Evolutionary conservation across 139 green algal species (phyloP).

Genomic region (Tetraselmis striata): DNA sequence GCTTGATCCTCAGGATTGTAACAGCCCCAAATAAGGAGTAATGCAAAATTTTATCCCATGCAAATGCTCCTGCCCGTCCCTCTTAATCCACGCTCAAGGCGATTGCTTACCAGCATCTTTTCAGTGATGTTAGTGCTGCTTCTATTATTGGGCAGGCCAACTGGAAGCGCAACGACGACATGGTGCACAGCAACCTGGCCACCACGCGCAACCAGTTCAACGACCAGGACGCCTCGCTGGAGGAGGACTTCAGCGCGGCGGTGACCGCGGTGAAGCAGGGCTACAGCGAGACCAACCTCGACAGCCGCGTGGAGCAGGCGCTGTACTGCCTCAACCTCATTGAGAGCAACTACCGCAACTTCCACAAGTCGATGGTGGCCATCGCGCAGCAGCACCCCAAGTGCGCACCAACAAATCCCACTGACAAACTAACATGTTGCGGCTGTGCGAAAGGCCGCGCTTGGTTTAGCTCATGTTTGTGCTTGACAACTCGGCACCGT

Average conservation of each 20-base stretch:
- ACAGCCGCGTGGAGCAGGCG: slow-evolving; percentile 26
- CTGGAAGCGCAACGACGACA: not conserved
- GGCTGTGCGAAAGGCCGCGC: too few relatives aligned
- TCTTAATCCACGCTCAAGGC: too few relatives aligned
- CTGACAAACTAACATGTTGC: too few relatives aligned
- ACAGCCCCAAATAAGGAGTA: too few relatives aligned
- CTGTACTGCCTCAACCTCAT: slow-evolving; percentile 28
- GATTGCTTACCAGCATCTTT: too few relatives aligned
- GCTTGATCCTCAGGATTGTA: slow-evolving; percentile 35
- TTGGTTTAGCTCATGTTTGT: too few relatives aligned
- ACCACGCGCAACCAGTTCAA: not conserved
- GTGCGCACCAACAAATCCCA: too few relatives aligned
- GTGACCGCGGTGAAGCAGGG: slow-evolving; percentile 39
- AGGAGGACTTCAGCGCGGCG: slow-evolving; percentile 19
- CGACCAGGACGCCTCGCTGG: slow-evolving; percentile 32
- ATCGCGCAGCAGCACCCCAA: slow-evolving; percentile 12
- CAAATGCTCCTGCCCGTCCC: too few relatives aligned
- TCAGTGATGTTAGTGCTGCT: too few relatives aligned
- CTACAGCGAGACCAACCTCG: slow-evolving; percentile 35
- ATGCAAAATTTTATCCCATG: too few relatives aligned
- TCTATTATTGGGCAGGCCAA: not conserved
- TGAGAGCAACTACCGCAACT: slow-evolving; percentile 16
- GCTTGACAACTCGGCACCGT: too few relatives aligned
- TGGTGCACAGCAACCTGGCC: not conserved
- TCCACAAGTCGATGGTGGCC: slow-evolving; percentile 11